Percentiles rank a stretch among this genome's conserved stretches.
phyloP scores from a whole-genome alignment of 176 grass and related monocot species.

The Aegilops tauschii region DNA sequence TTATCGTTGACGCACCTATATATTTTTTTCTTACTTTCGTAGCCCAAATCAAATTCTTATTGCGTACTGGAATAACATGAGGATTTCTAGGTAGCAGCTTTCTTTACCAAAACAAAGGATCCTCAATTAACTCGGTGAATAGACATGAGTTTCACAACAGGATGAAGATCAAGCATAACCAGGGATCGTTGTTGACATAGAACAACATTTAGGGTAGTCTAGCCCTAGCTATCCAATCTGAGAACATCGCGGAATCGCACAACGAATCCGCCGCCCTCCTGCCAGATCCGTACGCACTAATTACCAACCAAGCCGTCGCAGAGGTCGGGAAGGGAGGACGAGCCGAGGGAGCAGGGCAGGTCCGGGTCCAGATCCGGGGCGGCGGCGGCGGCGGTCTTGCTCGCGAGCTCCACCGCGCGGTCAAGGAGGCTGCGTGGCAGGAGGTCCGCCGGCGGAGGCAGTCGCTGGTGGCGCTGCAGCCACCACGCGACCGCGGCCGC shows the following conservation, averaged over 20 bases:
- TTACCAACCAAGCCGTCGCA: background rate
- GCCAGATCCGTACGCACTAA: background rate
- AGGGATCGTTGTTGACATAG: background rate
- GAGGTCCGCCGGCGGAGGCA: background rate
- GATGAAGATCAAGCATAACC: background rate
- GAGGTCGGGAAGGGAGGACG: background rate
- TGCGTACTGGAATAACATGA: background rate
- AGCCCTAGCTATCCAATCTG: background rate
- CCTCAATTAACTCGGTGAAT: background rate
- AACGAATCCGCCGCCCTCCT: background rate
- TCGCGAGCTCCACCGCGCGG: background rate
- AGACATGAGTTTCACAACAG: background rate
- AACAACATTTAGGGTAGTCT: background rate
- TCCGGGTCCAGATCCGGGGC: background rate
- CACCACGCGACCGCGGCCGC: background rate
- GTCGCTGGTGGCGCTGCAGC: background rate
- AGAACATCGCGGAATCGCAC: background rate
- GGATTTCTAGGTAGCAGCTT: background rate
- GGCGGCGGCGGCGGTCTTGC: background rate
- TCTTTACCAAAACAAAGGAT: background rate
- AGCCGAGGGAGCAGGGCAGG: background rate
- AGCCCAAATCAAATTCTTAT: background rate
- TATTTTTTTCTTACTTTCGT: background rate
- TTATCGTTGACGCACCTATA: background rate
- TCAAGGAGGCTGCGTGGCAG: background rate